Conservation (phyloP, 1,284 basidiomycete genomes). For the Tilletia setariae region DNA sequence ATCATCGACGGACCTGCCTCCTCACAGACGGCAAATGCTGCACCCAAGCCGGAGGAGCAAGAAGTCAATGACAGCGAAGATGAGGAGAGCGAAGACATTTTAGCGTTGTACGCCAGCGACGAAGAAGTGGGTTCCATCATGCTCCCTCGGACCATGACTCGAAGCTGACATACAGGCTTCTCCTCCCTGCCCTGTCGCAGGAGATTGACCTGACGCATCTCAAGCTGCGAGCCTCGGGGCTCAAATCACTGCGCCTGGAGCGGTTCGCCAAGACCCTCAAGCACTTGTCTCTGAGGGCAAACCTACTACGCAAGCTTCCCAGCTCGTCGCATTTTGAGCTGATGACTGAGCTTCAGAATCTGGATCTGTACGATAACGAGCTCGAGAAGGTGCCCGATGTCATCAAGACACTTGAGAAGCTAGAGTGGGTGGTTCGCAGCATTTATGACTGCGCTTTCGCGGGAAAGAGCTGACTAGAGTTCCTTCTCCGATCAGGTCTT, state of each 20-base stretch:
- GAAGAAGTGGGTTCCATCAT: background rate
- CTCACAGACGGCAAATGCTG: background rate
- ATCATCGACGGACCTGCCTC: background rate
- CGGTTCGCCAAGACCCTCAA: conserved; percentile 70
- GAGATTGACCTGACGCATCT: conserved; percentile 78
- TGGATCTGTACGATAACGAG: conserved; percentile 95
- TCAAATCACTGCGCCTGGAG: conserved; percentile 63
- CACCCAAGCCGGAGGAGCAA: background rate
- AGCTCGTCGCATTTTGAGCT: conserved; percentile 44
- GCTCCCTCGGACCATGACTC: background rate
- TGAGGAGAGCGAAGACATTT: conserved; percentile 10
- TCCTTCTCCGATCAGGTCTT: conserved; percentile 60
- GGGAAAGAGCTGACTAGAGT: no score
- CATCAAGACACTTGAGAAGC: conserved; percentile 63
- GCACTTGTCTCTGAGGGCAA: conserved; percentile 83
- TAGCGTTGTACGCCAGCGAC: background rate
- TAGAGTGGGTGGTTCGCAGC: conserved; percentile 68
- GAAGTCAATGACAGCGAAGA: conserved; percentile 12
- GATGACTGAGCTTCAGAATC: conserved; percentile 73
- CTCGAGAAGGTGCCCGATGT: conserved; percentile 61
- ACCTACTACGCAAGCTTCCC: conserved; percentile 72
- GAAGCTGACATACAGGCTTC: background rate
- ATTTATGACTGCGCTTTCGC: background rate
- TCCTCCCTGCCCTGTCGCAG: background rate
- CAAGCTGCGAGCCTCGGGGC: conserved; percentile 64